phyloP scores from a whole-genome alignment of 495 filamentous ascomycete genomes.

The Daldinia caldariorum region DNA sequence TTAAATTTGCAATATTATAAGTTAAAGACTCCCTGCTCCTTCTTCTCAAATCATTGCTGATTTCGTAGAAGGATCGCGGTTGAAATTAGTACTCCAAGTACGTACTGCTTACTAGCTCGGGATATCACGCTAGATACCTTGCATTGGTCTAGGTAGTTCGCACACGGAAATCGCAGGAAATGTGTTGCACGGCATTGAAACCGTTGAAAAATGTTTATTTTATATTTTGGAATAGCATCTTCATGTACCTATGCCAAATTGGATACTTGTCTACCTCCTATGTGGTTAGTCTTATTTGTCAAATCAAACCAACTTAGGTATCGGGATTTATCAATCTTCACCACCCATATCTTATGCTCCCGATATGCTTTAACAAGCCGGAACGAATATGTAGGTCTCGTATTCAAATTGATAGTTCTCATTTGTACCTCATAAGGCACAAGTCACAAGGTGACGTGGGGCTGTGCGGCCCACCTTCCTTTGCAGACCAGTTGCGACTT shows the following conservation, averaged over 20 bases:
- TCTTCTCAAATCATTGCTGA: neutral
- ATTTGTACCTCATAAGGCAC: slow-evolving; percentile 3
- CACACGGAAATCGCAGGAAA: neutral
- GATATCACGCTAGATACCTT: slow-evolving; percentile 9
- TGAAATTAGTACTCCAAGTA: slow-evolving; percentile 13
- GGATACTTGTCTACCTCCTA: too few species aligned
- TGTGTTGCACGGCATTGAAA: neutral
- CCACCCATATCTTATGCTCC: neutral
- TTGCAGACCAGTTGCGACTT: neutral
- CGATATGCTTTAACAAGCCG: neutral
- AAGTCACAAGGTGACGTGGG: neutral
- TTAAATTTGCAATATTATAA: neutral
- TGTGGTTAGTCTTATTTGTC: neutral
- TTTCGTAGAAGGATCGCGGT: slow-evolving; percentile 1
- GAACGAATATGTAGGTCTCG: slow-evolving; percentile 2
- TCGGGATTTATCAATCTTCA: neutral
- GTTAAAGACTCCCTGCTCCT: neutral
- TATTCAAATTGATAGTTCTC: slow-evolving; percentile 7
- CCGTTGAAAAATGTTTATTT: neutral
- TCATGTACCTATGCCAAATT: too few species aligned
- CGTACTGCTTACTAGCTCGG: slow-evolving; percentile 14
- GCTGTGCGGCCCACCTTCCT: slow-evolving; percentile 8
- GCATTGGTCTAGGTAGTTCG: neutral
- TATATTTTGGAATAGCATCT: too few species aligned
- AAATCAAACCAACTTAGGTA: neutral